phyloP scores from a whole-genome alignment of 768 basidiomycete genomes.

The Pleurotus tuber-regium region DNA sequence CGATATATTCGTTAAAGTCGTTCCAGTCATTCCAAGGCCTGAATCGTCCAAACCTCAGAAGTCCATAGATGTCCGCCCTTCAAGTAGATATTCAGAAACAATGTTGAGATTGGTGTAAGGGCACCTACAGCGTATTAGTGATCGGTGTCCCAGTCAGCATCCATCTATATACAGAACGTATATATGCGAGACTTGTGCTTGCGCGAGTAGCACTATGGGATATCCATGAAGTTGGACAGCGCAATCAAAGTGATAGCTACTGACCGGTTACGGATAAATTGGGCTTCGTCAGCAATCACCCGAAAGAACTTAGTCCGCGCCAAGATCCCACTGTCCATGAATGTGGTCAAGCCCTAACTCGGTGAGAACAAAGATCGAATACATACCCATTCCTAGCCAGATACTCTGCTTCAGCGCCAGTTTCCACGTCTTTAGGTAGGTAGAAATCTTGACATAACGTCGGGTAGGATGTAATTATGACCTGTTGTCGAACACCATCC shows the following conservation, averaged over 20 bases:
- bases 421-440: slow-evolving; percentile 46
- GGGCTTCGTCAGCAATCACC: slow-evolving; percentile 76
- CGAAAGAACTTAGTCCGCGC: slow-evolving; percentile 64
- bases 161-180: slow-evolving; percentile 72
- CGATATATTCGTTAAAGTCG: slow-evolving; percentile 58
- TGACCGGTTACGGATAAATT: slow-evolving; percentile 68
- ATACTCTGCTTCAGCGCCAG: slow-evolving; percentile 47
- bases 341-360: neutral
- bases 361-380: slow-evolving; percentile 11
- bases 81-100: slow-evolving; percentile 1
- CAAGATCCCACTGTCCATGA: slow-evolving; percentile 49
- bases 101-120: neutral
- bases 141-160: slow-evolving; percentile 77
- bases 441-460: slow-evolving; percentile 61
- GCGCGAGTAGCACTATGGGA: slow-evolving; percentile 47
- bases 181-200: slow-evolving; percentile 55
- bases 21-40: slow-evolving; percentile 74
- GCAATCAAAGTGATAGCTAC: slow-evolving; percentile 2
- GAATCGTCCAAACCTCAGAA: slow-evolving; percentile 67
- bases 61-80: slow-evolving; percentile 69
- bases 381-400: slow-evolving; percentile 49
- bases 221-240: neutral
- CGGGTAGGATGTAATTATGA: slow-evolving; percentile 77
- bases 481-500: slow-evolving; percentile 30
- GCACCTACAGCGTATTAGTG: slow-evolving; percentile 60